These are phyloP conservation scores for Lichina pygmaea DNA, from an alignment of 495 filamentous ascomycete genomes.

Conservation along the genomic window DNA sequence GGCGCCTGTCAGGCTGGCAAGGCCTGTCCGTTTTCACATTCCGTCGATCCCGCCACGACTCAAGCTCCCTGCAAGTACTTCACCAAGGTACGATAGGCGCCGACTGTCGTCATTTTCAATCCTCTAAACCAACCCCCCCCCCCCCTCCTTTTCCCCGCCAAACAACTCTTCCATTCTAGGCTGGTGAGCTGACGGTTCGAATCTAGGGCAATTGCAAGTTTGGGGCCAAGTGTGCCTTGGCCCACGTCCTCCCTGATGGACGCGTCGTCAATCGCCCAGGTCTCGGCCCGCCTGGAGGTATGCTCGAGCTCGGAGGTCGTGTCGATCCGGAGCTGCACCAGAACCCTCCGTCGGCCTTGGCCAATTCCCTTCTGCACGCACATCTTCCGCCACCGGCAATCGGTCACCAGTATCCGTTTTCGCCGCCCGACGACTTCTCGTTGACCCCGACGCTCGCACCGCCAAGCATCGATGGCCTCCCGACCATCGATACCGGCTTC, in stretches of 20 bases:
- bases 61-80: conserved; percentile 94
- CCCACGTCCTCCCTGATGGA: conserved; percentile 83
- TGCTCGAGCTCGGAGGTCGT: conserved; percentile 35
- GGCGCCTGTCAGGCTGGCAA: conserved; percentile 89
- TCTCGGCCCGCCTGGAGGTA: conserved; percentile 16
- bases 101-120: not conserved
- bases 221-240: conserved; percentile 85
- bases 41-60: conserved; percentile 48
- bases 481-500: conserved; percentile 36
- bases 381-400: conserved; percentile 18
- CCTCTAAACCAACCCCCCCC: conserved; percentile 1
- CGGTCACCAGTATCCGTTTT: conserved; percentile 14
- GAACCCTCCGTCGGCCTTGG: conserved; percentile 46
- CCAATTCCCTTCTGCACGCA: conserved; percentile 57
- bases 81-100: conserved; percentile 42
- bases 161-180: not conserved
- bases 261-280: conserved; percentile 53
- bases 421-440: conserved; percentile 11
- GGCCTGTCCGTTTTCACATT: conserved; percentile 89
- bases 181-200: not conserved
- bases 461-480: conserved; percentile 25
- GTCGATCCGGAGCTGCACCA: conserved; percentile 40
- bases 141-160: not conserved
- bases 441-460: conserved; percentile 6
- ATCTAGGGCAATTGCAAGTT: conserved; percentile 94